Evolutionary conservation across 139 green algal species (phyloP), one percentile per base, ranked within the genome.

Genomic region (Haematococcus lacustris): DNA sequence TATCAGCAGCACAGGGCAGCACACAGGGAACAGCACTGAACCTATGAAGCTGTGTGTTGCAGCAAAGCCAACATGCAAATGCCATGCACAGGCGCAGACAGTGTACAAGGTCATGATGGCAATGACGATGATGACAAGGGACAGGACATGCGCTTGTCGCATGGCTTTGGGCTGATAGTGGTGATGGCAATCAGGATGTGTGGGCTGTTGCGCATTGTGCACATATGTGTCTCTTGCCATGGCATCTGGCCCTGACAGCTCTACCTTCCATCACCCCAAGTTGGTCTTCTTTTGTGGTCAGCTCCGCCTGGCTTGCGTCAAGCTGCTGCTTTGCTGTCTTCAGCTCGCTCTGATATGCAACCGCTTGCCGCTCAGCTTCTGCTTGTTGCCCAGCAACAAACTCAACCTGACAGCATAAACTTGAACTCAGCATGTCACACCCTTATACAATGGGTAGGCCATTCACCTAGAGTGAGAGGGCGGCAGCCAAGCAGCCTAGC

Each of bases 201-300:
- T n/a, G n/a, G n/a, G n/a, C n/a, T n/a, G n/a, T n/a, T n/a, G n/a
- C n/a, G n/a, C n/a, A n/a, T n/a, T n/a, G n/a, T n/a, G n/a, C n/a
- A n/a, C n/a, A n/a, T n/a, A n/a, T n/a, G n/a, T n/a, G n/a, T n/a
- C n/a, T n/a, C n/a, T n/a, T n/a, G n/a, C n/a, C n/a, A n/a, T n/a
- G n/a, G n/a, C n/a, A n/a, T n/a, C n/a, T n/a, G n/a, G n/a, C n/a
- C n/a, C n/a, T n/a, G n/a, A n/a, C n/a, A n/a, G n/a, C n/a, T n/a
- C n/a, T 53, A 86, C 82, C 82, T 68, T 92, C 87, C 3, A 90
- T 68, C 64, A 83, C 78, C 0, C 76, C 78, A 28, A 91, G 78
- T 38, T 80, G 76, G 0, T 37, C 64, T 3, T 80, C 75, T 71
- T 90, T 87, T 17, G 65, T 59, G n/a, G 66, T 70, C 66, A 84